Conservation (phyloP, 2,329 filamentous ascomycete species). For the Talaromyces sp. region DNA sequence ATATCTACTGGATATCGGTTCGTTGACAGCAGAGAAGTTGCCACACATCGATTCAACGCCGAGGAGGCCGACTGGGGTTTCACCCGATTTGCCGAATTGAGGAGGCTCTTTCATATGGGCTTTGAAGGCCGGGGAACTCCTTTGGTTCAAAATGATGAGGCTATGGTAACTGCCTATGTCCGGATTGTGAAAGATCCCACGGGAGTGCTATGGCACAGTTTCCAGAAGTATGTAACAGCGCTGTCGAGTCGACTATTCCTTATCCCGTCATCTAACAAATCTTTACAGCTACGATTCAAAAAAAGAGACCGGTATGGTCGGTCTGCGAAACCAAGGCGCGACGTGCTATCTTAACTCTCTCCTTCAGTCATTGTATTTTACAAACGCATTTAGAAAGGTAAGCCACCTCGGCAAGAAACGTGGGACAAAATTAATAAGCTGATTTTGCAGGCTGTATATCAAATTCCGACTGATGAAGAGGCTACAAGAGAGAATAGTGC, state of each 20-base stretch:
- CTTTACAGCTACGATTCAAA: conserved; percentile 82
- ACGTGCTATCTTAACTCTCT: conserved; percentile 86
- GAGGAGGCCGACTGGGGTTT: conserved; percentile 99
- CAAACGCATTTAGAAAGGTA: conserved; percentile 90
- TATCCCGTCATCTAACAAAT: not conserved
- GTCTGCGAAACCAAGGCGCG: conserved; percentile 93
- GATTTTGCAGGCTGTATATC: conserved; percentile 73
- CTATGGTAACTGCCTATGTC: conserved; percentile 49
- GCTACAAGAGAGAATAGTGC: conserved; percentile 81
- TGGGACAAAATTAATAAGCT: not conserved
- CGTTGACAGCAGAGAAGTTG: conserved; percentile 48
- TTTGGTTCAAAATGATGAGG: conserved; percentile 49
- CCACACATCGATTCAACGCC: conserved; percentile 93
- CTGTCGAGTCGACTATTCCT: not conserved
- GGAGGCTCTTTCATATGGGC: conserved; percentile 74
- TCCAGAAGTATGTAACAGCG: conserved; percentile 40
- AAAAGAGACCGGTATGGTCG: conserved; percentile 95
- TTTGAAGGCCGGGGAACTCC: conserved; percentile 69
- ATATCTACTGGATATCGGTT: not conserved
- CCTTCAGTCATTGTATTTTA: conserved; percentile 80
- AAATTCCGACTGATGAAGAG: conserved; percentile 89
- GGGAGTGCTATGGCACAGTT: conserved; percentile 50
- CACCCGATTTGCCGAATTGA: conserved; percentile 88
- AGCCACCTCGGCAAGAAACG: conserved; percentile 14
- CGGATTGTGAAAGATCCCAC: conserved; percentile 51